Evolutionary conservation across 495 filamentous ascomycete genomes (phyloP).

Genomic region (Cetradonia linearis): DNA sequence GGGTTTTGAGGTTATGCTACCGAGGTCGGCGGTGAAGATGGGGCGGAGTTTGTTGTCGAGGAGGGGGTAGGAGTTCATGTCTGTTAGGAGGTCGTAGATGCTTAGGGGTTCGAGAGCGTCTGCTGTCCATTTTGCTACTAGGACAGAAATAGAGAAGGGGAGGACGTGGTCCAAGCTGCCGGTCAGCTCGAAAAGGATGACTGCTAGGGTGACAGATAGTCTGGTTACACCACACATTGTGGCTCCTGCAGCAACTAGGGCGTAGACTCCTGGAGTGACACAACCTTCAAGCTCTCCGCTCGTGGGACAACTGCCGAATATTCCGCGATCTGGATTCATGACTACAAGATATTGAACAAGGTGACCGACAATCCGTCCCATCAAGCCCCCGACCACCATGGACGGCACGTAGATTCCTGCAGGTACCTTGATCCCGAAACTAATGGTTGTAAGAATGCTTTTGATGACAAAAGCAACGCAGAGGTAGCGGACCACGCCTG

Average conservation of each 20-base stretch:
- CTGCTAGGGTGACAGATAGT: conserved; percentile 84
- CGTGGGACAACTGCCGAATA: conserved; percentile 66
- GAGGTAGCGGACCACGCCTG: conserved; percentile 57
- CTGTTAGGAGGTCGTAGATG: conserved; percentile 91
- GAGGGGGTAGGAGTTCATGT: conserved; percentile 95
- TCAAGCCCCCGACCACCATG: conserved; percentile 93
- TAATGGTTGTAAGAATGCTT: conserved; percentile 73
- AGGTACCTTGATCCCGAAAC: conserved; percentile 90
- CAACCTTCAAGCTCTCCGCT: conserved; percentile 65
- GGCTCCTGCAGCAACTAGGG: conserved; percentile 84
- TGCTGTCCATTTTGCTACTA: conserved; percentile 95
- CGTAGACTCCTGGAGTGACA: conserved; percentile 91
- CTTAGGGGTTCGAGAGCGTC: conserved; percentile 90
- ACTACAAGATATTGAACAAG: conserved; percentile 72
- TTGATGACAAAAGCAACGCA: conserved; percentile 80
- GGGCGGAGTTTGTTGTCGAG: conserved; percentile 90
- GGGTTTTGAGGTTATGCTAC: conserved; percentile 73
- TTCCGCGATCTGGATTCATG: conserved; percentile 54
- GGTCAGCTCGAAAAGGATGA: conserved; percentile 93
- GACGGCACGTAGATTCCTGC: conserved; percentile 96
- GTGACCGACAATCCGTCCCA: conserved; percentile 84
- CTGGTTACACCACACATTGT: conserved; percentile 98
- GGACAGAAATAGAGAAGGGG: conserved; percentile 83
- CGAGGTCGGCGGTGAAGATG: conserved; percentile 72
- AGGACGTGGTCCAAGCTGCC: conserved; percentile 91